phyloP scores from a whole-genome alignment of 345 rosid species.

The Sisymbrium altissimum region DNA sequence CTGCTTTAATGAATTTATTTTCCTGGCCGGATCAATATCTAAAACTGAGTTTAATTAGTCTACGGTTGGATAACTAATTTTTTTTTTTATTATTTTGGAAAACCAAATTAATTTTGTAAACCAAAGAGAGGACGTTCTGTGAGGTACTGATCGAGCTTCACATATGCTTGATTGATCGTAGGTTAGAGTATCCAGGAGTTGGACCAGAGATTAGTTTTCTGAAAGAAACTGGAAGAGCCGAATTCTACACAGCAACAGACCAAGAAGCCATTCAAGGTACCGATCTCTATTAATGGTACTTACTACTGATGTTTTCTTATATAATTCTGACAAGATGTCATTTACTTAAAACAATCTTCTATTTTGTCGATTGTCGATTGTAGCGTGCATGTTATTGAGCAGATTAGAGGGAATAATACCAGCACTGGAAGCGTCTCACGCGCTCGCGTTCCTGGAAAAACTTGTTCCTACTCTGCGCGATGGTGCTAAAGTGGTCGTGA shows the following conservation, averaged over 20 bases:
- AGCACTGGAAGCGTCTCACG: conserved; percentile 75
- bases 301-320: neutral
- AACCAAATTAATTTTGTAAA: neutral
- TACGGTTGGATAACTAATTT: neutral
- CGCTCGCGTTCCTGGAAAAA: conserved; percentile 65
- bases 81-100: neutral
- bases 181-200: conserved; percentile 81
- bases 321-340: neutral
- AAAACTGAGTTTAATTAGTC: neutral
- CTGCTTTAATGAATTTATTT: neutral
- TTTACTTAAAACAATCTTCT: neutral
- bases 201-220: conserved; percentile 76
- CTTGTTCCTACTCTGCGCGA: conserved; percentile 55
- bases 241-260: conserved; percentile 63
- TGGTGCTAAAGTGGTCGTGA: conserved; percentile 62
- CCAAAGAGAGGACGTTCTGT: neutral
- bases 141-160: neutral
- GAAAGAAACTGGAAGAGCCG: conserved; percentile 65
- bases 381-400: conserved; percentile 53
- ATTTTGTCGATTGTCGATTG: neutral
- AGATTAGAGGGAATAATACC: conserved; percentile 81
- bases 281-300: neutral
- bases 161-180: conserved; percentile 15
- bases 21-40: neutral
- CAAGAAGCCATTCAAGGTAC: conserved; percentile 73